A percentile compares a stretch with the other conserved stretches of the same genome.
Conservation (phyloP, 2,329 filamentous ascomycete genomes). For the Trichoderma oligosporum region DNA sequence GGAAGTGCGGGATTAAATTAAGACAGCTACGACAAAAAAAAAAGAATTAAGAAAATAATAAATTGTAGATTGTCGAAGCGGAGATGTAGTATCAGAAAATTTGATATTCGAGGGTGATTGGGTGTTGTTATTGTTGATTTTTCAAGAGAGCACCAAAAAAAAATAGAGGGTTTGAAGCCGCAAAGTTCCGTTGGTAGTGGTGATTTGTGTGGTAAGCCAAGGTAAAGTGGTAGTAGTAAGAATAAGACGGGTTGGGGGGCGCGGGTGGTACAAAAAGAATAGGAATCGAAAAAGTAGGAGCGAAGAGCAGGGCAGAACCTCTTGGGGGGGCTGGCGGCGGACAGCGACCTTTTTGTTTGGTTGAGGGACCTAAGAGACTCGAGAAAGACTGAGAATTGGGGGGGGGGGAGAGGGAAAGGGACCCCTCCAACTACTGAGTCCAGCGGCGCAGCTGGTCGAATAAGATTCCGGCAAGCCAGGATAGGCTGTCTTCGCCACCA, state of each 20-base stretch:
- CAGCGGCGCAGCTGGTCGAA: conserved; percentile 29
- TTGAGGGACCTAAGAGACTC: neutral
- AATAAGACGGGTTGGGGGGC: conserved; percentile 21
- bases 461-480: conserved; percentile 26
- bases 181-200: neutral
- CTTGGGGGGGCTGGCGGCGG: conserved; percentile 26
- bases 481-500: conserved; percentile 33
- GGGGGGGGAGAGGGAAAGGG: too few relatives aligned
- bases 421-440: conserved; percentile 28
- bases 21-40: conserved; percentile 22
- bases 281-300: conserved; percentile 3
- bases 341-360: conserved; percentile 29
- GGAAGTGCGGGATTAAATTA: conserved; percentile 30
- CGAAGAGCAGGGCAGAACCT: conserved; percentile 19
- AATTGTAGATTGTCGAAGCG: neutral
- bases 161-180: conserved; percentile 5
- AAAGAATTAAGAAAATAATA: neutral
- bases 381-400: neutral
- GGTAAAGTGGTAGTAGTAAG: conserved; percentile 13
- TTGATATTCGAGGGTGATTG: too few relatives aligned
- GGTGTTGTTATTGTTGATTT: neutral
- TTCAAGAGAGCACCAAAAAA: neutral
- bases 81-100: too few relatives aligned
- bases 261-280: conserved; percentile 23
- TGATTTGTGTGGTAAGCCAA: neutral